phyloP scores from a whole-genome alignment of 2,329 filamentous ascomycete genomes.

The Fusarium dlaminii region DNA sequence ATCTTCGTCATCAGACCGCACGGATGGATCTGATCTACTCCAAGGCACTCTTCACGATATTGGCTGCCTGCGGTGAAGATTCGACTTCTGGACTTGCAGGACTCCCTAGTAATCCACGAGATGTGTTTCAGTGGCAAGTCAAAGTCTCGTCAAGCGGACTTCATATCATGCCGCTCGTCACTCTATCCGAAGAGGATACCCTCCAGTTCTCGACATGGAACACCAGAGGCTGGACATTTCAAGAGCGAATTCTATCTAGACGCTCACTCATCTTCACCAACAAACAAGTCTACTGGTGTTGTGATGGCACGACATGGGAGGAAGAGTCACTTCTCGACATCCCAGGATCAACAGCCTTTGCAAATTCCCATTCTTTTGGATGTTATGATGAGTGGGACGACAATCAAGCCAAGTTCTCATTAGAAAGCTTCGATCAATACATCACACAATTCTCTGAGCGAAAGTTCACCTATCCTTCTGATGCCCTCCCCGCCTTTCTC shows the following conservation, averaged over 20 bases:
- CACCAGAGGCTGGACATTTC: constrained; percentile 19
- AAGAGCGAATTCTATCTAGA: constrained; percentile 11
- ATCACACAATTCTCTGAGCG: constrained; percentile 13
- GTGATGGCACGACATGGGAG: constrained; percentile 12
- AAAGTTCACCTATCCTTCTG: constrained; percentile 6
- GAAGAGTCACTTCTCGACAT: constrained; percentile 17
- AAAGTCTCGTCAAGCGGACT: not conserved
- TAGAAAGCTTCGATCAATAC: not conserved
- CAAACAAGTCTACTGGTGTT: constrained; percentile 19
- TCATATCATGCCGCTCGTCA: not conserved
- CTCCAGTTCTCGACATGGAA: not conserved
- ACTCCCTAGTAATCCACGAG: not conserved
- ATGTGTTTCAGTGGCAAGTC: not conserved
- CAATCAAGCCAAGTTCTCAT: not conserved
- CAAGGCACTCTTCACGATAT: not conserved
- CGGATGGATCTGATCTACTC: constrained; percentile 26
- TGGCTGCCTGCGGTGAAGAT: not conserved
- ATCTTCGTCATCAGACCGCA: not conserved
- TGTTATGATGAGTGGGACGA: constrained; percentile 20
- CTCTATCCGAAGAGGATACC: not conserved
- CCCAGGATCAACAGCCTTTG: not conserved
- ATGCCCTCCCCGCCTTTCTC: constrained; percentile 5
- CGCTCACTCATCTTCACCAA: constrained; percentile 14
- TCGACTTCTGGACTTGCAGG: not conserved
- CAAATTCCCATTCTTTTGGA: not conserved